Conservation (phyloP, 306 rosid species). For the Castanea sativa region DNA sequence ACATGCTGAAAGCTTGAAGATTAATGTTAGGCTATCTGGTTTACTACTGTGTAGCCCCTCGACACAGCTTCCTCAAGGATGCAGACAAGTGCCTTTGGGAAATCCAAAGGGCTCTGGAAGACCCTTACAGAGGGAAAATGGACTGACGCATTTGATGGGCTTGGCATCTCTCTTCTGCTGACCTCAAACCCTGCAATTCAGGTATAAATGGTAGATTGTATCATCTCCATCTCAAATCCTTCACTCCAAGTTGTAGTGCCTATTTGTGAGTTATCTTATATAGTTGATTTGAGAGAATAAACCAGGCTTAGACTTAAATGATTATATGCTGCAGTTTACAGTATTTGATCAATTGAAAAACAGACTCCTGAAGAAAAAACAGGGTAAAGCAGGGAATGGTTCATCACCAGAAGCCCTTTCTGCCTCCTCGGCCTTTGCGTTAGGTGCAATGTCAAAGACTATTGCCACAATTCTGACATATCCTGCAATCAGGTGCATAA, state of each 20-base stretch:
- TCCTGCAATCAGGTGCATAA: conserved; percentile 87
- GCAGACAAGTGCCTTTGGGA: conserved; percentile 97
- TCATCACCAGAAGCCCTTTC: conserved; percentile 70
- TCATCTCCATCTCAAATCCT: background rate
- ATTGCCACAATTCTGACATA: conserved; percentile 83
- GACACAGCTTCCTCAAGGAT: conserved; percentile 98
- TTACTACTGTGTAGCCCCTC: conserved; percentile 70
- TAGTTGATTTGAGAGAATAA: conserved; percentile 13
- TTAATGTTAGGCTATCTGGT: conserved; percentile 38
- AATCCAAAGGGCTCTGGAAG: conserved; percentile 80
- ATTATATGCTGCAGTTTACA: conserved; percentile 59
- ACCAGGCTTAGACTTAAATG: conserved; percentile 25
- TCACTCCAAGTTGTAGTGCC: background rate
- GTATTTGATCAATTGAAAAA: conserved; percentile 96
- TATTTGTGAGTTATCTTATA: background rate
- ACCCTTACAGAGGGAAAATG: conserved; percentile 89
- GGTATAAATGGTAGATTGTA: conserved; percentile 34
- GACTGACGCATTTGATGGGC: conserved; percentile 96
- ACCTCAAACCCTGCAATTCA: conserved; percentile 97
- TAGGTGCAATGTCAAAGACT: conserved; percentile 91
- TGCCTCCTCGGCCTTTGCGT: conserved; percentile 73
- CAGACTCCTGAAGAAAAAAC: conserved; percentile 47
- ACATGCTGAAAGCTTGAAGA: conserved; percentile 15
- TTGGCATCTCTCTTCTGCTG: conserved; percentile 81
- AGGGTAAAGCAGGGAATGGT: conserved; percentile 32